A percentile compares a stretch with the other conserved stretches of the same genome.
Evolutionary conservation across 331 rosid species (phyloP).

Genomic region (Telfairia occidentalis): DNA sequence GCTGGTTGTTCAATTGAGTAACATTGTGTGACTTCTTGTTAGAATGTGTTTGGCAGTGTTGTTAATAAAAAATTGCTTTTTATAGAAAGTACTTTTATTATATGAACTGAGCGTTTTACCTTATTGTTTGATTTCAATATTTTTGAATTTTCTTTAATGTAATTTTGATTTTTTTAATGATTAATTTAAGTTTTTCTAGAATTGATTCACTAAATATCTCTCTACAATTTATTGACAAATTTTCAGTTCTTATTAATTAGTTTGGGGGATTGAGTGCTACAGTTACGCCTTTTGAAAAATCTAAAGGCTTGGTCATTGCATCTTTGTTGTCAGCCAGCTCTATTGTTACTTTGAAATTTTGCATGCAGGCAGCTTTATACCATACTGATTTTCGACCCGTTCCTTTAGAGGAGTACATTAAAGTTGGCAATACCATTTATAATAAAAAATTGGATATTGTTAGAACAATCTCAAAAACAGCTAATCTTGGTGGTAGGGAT

Average conservation of each 20-base stretch:
- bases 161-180: not conserved
- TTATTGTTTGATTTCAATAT: not conserved
- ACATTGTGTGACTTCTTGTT: not conserved
- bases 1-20: not conserved
- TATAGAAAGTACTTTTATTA: not conserved
- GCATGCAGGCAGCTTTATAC: conserved; percentile 81
- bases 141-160: not conserved
- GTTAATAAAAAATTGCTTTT: not conserved
- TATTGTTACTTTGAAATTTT: not conserved
- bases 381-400: conserved; percentile 94
- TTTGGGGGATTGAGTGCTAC: not conserved
- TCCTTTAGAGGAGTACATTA: conserved; percentile 88
- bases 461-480: conserved; percentile 55
- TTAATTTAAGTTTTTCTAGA: not conserved
- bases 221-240: not conserved
- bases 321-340: not conserved
- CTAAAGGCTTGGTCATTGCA: not conserved
- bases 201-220: not conserved
- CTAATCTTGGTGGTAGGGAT: conserved; percentile 86
- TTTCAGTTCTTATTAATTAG: not conserved
- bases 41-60: not conserved
- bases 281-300: not conserved
- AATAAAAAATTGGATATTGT: conserved; percentile 67
- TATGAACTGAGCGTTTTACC: not conserved
- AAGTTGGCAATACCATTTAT: conserved; percentile 74